Conservation (phyloP, 2,329 filamentous ascomycete genomes). For the Talaromyces sp. region DNA sequence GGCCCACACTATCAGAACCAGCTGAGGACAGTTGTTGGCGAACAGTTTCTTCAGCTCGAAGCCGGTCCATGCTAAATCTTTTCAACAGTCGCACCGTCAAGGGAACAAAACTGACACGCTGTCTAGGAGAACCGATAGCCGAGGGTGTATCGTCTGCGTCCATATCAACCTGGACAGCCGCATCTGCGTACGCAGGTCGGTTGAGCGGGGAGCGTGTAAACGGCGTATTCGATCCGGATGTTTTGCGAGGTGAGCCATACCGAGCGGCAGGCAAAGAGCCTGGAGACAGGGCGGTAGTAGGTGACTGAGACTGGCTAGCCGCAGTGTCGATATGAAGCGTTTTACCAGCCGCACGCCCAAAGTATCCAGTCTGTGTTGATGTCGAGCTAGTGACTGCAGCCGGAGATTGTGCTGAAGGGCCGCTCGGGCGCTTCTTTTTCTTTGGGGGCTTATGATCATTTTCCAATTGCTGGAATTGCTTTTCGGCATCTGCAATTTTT, state of each 20-base stretch:
- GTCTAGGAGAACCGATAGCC: conserved; percentile 20
- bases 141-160: conserved; percentile 40
- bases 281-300: conserved; percentile 33
- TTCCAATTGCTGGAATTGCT: conserved; percentile 64
- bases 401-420: conserved; percentile 56
- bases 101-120: conserved; percentile 40
- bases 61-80: conserved; percentile 45
- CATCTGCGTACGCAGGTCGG: conserved; percentile 44
- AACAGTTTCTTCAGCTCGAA: conserved; percentile 35
- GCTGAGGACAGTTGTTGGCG: conserved; percentile 24
- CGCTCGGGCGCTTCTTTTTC: conserved; percentile 61
- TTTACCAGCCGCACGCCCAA: conserved; percentile 21
- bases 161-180: conserved; percentile 47
- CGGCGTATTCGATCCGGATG: conserved; percentile 34
- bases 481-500: conserved; percentile 65
- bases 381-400: conserved; percentile 44
- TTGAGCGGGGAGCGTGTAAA: conserved; percentile 26
- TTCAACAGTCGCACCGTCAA: conserved; percentile 47
- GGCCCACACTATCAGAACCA: conserved; percentile 17
- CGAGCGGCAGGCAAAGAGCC: conserved; percentile 27
- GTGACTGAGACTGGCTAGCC: conserved; percentile 38
- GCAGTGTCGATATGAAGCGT: conserved; percentile 37
- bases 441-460: conserved; percentile 55
- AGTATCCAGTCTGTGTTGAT: conserved; percentile 40
- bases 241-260: conserved; percentile 33